Base-by-base conservation (phyloP, 129 eudicot genomes). In the Cynara cardunculus region DNA sequence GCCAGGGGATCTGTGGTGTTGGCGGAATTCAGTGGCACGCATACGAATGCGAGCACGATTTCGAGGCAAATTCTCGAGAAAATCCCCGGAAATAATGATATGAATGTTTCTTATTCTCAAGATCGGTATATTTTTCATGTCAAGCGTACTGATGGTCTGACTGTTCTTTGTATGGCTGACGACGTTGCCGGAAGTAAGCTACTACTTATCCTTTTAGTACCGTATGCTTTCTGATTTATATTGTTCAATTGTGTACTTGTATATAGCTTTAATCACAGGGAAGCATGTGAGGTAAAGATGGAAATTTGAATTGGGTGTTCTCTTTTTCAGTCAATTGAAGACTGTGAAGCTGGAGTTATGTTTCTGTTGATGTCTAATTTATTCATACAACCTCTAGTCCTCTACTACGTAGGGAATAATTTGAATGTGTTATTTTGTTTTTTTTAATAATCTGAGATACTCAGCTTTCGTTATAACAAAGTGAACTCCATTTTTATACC, bases 131-230 rank as follows among this genome's bases (percentile, higher is more conserved):
- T 94, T 34, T 94, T 94, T 68, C 98, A 94, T 80, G 97, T 91
- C 75, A 91, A 91, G 78, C 89, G 97, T 53, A 94, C 98, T 72
- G 98, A 94, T 84, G 97, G 97, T 16, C 93, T 94, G 76, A 87
- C 98, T 22, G 93, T 91, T 74, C 95, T 94, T 13, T 94, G 98
- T 87, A 94, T 94, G 98, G 97, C 98, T 71, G 97, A 94, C 68
- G 98, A 94, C 11, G 90, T 83, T 56, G 89, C 91, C 68, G 98
- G 96, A 87, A 82, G 99, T 94, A 92, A 49, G 87, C 35, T 66
- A 53, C 25, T 46, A 2, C n/a, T 35, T 19, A n/a, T 28, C 61
- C 76, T 31, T 79, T 79, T 46, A 16, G 24, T 34, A n/a, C 32
- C 14, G 18, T 46, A 26, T 68, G 21, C 7, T 2, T 49, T 35